Conservation (phyloP, 169 alveolate species). For the Eimeria falciformis region DNA sequence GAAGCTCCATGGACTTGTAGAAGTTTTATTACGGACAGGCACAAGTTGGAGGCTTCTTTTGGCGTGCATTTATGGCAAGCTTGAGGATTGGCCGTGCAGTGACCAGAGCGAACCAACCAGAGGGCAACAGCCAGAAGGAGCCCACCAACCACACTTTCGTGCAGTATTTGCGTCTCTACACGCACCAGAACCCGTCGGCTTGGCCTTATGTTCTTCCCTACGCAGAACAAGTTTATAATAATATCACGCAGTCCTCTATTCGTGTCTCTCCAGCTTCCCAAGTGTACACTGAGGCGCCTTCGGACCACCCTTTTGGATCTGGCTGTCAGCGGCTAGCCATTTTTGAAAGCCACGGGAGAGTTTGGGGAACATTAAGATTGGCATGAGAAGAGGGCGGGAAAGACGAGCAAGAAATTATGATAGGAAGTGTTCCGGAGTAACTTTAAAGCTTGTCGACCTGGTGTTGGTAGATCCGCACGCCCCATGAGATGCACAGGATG, state of each 20-base stretch:
- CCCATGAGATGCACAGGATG: too few species aligned
- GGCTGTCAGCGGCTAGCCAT: neutral
- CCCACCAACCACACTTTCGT: neutral
- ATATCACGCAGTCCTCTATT: neutral
- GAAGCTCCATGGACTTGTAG: too few species aligned
- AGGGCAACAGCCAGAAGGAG: neutral
- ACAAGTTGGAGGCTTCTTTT: neutral
- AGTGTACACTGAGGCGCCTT: neutral
- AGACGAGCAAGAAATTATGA: too few species aligned
- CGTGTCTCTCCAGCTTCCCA: neutral
- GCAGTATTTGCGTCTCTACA: neutral
- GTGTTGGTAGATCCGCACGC: too few species aligned
- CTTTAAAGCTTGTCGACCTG: too few species aligned
- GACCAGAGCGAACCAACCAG: neutral
- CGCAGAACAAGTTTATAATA: neutral
- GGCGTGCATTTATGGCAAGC: slow-evolving; percentile 1
- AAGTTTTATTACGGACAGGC: neutral
- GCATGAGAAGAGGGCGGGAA: too few species aligned
- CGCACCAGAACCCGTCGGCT: neutral
- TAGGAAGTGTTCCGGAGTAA: too few species aligned
- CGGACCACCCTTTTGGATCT: neutral
- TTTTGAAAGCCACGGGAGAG: neutral
- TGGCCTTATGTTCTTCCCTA: neutral
- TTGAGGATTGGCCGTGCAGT: neutral
- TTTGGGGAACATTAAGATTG: too few species aligned